A percentile compares a stretch with the other conserved stretches of the same genome.
Evolutionary conservation across 2,329 filamentous ascomycete species (phyloP).

Genomic region (Aspergillus sp.): DNA sequence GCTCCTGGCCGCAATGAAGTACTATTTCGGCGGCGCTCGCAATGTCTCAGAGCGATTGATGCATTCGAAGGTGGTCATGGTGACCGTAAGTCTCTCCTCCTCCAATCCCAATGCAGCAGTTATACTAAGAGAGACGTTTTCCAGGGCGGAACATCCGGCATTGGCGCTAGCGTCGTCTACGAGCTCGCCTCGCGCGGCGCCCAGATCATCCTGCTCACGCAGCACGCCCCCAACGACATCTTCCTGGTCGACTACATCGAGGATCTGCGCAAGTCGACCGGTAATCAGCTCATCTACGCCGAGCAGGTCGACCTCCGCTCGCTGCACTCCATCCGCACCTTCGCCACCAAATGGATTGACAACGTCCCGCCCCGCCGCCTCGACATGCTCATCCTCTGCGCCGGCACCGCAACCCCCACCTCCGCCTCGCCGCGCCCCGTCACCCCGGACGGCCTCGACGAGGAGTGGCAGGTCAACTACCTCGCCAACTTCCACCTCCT

Average conservation of each 20-base stretch:
- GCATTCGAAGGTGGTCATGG: constrained; percentile 89
- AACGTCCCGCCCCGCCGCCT: constrained; percentile 84
- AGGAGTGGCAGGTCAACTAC: constrained; percentile 93
- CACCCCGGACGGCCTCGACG: constrained; percentile 78
- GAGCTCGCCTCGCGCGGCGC: constrained; percentile 78
- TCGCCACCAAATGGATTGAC: constrained; percentile 97
- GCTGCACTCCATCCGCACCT: constrained; percentile 84
- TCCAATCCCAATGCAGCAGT: constrained; percentile 10
- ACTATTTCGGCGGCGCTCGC: constrained; percentile 70
- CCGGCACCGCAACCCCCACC: constrained; percentile 62
- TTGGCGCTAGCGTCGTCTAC: constrained; percentile 74
- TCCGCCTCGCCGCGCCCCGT: constrained; percentile 53
- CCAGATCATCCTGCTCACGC: constrained; percentile 86
- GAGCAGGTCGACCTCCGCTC: constrained; percentile 89
- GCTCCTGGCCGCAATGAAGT: constrained; percentile 62
- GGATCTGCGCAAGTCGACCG: constrained; percentile 72
- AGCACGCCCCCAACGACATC: constrained; percentile 73
- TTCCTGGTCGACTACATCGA: constrained; percentile 93
- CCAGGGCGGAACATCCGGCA: constrained; percentile 84
- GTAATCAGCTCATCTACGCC: constrained; percentile 87
- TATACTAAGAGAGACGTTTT: background rate
- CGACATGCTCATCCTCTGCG: constrained; percentile 89
- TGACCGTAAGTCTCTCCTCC: constrained; percentile 62
- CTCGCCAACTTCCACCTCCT: constrained; percentile 93
- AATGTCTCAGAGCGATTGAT: constrained; percentile 78